Evolutionary conservation across 805 yeast genomes (phyloP), one percentile per base, ranked within the genome.

Genomic region (Yarrowia divulgata): DNA sequence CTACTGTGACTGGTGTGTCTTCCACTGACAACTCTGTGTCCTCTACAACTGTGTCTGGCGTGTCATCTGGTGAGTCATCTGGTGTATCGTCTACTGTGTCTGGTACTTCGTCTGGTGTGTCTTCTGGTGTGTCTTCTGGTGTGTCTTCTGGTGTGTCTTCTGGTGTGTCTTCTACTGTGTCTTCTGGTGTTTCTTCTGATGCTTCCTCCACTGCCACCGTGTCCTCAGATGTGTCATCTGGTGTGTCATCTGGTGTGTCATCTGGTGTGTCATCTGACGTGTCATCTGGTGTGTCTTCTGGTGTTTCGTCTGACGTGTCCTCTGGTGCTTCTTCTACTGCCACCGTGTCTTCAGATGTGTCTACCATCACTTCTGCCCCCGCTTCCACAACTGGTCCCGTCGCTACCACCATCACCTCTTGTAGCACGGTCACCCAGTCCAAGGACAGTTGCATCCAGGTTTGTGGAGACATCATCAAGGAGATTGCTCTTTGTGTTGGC

Each of bases 401-500:
- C 14, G 45, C 34, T 19, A 19, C 58, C n/a, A 55, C 63, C 23
- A 40, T 40, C 37, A 40, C 63, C 13, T 55, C 63, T 5, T 55
- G 63, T 16, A 40, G 48, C 23, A 55, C 63, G 8, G 19, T n/a
- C 8, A 18, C 48, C 35, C 48, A 39, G 19, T 37, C 63, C 14
- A 23, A 42, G 45, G 63, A 55, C 13, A 13, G 12, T 2, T 60
- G 67, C 18, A 35, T 45, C 43, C 34, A 43, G 52, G 32, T n/a
- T 23, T 60, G 52, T 34, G 50, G 52, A 12, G 67, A 60, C 14
- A 34, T 60, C 34, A 46, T 60, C 14, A 32, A 54, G n/a, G 50
- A 43, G 19, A 55, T 55, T 29, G 63, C 63, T 4, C 63, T 55
- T 7, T 55, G 63, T 29, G 43, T 54, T 35, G 58, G 58, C 10